Conservation (phyloP, 805 yeast genomes). For the Barnettozyma botsteinii region DNA sequence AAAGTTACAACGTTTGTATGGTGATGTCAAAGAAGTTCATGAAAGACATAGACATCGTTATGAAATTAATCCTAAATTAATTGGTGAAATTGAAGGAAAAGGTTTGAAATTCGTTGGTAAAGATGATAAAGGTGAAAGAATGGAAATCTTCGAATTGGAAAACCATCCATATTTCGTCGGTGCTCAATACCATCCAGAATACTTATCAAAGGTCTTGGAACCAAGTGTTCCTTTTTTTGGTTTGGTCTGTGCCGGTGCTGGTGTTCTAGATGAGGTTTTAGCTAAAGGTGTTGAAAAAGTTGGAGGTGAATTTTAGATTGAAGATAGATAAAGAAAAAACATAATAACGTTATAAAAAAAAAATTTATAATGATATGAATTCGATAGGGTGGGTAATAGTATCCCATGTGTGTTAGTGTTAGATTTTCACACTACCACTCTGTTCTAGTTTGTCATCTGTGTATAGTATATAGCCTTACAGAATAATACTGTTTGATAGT, state of each 20-base stretch:
- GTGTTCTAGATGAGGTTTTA: slow-evolving; percentile 66
- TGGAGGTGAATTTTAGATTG: slow-evolving; percentile 26
- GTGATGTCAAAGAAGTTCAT: slow-evolving; percentile 56
- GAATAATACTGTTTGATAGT: too few species aligned
- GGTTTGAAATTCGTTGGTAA: slow-evolving; percentile 91
- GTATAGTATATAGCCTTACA: too few species aligned
- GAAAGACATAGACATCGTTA: slow-evolving; percentile 99
- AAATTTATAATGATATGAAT: too few species aligned
- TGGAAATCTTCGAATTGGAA: slow-evolving; percentile 87
- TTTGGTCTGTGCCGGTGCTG: slow-evolving; percentile 89
- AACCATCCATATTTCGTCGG: slow-evolving; percentile 90
- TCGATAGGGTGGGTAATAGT: too few species aligned
- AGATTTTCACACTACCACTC: too few species aligned
- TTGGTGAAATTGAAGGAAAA: slow-evolving; percentile 59
- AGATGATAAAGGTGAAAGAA: slow-evolving; percentile 84
- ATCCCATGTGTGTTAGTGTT: too few species aligned
- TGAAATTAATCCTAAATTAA: slow-evolving; percentile 87
- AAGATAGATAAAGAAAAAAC: too few species aligned
- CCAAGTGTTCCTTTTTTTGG: slow-evolving; percentile 97
- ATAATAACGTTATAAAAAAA: too few species aligned
- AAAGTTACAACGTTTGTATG: slow-evolving; percentile 71
- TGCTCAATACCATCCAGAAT: slow-evolving; percentile 98
- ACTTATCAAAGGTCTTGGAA: slow-evolving; percentile 90
- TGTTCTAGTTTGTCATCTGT: too few species aligned
- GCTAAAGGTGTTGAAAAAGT: slow-evolving; percentile 27